Evolutionary conservation across 2,329 filamentous ascomycete genomes (phyloP).

Genomic region (Periconia digitata): DNA sequence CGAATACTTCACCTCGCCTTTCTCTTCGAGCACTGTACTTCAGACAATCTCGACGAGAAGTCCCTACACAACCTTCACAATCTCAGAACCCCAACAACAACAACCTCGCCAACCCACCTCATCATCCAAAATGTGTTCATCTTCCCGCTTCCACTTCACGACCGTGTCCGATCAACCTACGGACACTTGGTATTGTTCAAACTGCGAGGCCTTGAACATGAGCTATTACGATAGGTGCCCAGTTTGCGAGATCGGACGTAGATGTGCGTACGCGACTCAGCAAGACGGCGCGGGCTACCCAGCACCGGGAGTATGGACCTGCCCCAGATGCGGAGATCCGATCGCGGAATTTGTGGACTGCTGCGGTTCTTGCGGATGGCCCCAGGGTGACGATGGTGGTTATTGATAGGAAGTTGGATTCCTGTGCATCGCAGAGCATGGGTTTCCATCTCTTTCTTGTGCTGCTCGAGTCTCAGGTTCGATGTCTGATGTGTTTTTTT

Average conservation of each 20-base stretch:
- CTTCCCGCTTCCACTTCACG: not conserved
- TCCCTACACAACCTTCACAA: no score
- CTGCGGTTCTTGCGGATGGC: slow-evolving; percentile 9
- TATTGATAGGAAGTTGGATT: no score
- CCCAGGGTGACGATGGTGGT: no score
- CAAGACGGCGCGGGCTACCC: not conserved
- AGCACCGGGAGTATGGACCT: slow-evolving; percentile 2
- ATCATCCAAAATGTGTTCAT: not conserved
- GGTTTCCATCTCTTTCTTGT: no score
- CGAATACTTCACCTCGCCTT: no score
- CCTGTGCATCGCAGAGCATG: no score
- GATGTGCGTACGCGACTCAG: not conserved
- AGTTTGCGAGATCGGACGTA: slow-evolving; percentile 2
- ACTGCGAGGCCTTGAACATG: slow-evolving; percentile 10
- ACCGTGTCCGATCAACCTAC: not conserved
- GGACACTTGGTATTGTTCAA: slow-evolving; percentile 15
- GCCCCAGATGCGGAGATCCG: slow-evolving; percentile 2
- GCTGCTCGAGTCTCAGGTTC: no score
- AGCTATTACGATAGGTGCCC: slow-evolving; percentile 10
- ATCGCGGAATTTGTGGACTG: slow-evolving; percentile 5
- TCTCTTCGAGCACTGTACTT: no score
- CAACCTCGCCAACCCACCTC: not conserved
- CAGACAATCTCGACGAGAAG: no score
- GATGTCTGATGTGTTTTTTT: no score
- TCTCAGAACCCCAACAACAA: slow-evolving; percentile 2